These are phyloP conservation scores for Neurospora discreta DNA, from an alignment of 495 filamentous ascomycete species.

Conservation along the genomic window DNA sequence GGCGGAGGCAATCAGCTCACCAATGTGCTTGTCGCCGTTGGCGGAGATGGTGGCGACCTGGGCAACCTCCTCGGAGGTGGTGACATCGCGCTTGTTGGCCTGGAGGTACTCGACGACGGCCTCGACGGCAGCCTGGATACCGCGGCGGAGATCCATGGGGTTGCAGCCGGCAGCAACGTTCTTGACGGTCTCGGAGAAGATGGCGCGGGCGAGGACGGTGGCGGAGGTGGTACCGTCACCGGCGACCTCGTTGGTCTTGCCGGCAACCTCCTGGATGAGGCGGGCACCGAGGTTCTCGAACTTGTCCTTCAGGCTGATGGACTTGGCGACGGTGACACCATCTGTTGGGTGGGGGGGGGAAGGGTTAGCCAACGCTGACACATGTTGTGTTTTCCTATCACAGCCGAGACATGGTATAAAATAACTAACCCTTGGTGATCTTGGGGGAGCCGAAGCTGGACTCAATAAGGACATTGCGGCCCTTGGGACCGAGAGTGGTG, in stretches of 20 bases:
- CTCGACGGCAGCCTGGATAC: constrained; percentile 92
- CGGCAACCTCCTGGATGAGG: constrained; percentile 93
- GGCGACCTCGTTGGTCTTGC: constrained; percentile 97
- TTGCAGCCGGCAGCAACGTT: constrained; percentile 99
- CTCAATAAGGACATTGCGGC: constrained; percentile 95
- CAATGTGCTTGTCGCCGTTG: constrained; percentile 93
- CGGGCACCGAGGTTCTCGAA: constrained; percentile 98
- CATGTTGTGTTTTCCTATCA: too few species aligned
- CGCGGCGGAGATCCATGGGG: constrained; percentile 95
- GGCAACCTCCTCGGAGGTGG: constrained; percentile 91
- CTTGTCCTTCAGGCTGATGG: constrained; percentile 92
- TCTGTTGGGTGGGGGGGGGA: constrained; percentile 37
- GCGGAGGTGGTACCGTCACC: constrained; percentile 98
- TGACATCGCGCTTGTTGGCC: constrained; percentile 92
- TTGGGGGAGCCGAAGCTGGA: constrained; percentile 96
- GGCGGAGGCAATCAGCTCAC: constrained; percentile 87
- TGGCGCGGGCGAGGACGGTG: constrained; percentile 91
- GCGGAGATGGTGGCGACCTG: constrained; percentile 97
- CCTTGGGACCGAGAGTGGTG: constrained; percentile 94
- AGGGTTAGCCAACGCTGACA: constrained; percentile 1
- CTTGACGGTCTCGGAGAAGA: constrained; percentile 99
- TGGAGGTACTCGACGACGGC: constrained; percentile 88
- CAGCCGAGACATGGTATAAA: neutral
- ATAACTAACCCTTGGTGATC: constrained; percentile 95
- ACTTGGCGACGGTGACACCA: constrained; percentile 89